Conservation (phyloP, 164 flowering plant species). For the Paratinospora sagittata region DNA sequence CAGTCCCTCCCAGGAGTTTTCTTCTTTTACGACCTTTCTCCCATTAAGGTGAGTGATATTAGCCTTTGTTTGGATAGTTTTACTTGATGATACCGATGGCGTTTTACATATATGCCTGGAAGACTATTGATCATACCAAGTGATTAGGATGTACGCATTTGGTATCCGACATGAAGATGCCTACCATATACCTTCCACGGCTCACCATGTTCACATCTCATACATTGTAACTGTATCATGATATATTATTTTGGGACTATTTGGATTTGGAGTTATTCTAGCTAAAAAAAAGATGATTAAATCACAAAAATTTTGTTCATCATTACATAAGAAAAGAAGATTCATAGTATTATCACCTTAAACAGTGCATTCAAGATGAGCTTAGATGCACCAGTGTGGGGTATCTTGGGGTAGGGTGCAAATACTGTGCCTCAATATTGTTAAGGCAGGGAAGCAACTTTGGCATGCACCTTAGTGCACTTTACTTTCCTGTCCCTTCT, state of each 20-base stretch:
- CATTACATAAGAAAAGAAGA: too few relatives aligned
- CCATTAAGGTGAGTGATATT: conserved; percentile 53
- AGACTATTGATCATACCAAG: background rate
- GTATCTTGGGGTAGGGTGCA: too few relatives aligned
- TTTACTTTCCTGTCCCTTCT: too few relatives aligned
- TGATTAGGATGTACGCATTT: background rate
- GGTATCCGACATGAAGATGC: background rate
- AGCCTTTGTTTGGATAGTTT: background rate
- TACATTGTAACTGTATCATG: background rate
- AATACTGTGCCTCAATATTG: too few relatives aligned
- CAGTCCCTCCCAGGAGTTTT: conserved; percentile 76
- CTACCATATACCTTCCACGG: background rate
- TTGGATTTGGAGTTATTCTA: too few relatives aligned
- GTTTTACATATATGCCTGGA: background rate
- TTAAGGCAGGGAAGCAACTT: too few relatives aligned
- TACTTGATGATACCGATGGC: background rate
- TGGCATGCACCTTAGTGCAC: too few relatives aligned
- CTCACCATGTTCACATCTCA: background rate
- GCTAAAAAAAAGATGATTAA: too few relatives aligned
- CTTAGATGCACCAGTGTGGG: too few relatives aligned
- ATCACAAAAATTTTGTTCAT: too few relatives aligned
- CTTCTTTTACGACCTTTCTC: conserved; percentile 89
- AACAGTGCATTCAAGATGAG: too few relatives aligned
- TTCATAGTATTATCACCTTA: too few relatives aligned
- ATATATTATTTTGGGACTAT: background rate